Conservation (phyloP, 1,284 basidiomycete genomes). For the Jaminaea rosea region DNA sequence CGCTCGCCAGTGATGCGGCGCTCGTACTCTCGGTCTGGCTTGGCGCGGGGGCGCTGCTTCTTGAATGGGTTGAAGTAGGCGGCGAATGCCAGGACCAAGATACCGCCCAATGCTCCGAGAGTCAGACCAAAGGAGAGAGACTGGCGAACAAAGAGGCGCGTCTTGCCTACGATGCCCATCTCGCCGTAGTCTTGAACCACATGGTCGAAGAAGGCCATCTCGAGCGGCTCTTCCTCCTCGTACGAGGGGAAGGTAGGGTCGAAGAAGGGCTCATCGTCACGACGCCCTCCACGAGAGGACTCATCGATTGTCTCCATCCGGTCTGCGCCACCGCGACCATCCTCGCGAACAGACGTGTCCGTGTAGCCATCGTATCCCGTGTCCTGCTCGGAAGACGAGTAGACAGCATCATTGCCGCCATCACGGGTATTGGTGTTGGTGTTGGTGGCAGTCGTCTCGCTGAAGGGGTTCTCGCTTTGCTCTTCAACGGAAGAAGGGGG, state of each 20-base stretch:
- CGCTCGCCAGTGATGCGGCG: slow-evolving; percentile 44
- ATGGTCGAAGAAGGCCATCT: slow-evolving; percentile 44
- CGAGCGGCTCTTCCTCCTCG: slow-evolving; percentile 24
- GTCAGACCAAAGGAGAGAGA: slow-evolving; percentile 27
- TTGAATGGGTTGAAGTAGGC: slow-evolving; percentile 42
- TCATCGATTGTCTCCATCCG: slow-evolving; percentile 9
- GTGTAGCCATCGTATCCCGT: no score
- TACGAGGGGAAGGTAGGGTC: slow-evolving; percentile 28
- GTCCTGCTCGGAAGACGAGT: no score
- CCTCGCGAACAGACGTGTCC: no score
- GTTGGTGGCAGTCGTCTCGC: no score
- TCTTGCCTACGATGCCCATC: slow-evolving; percentile 23
- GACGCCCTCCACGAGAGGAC: slow-evolving; percentile 8
- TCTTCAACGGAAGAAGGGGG: slow-evolving; percentile 1
- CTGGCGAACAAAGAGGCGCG: slow-evolving; percentile 35
- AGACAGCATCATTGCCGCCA: no score
- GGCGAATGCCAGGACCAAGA: slow-evolving; percentile 28
- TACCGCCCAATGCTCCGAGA: slow-evolving; percentile 16
- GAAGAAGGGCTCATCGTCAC: slow-evolving; percentile 22
- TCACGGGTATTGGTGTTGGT: no score
- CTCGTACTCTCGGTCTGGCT: slow-evolving; percentile 43
- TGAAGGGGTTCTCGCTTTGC: background rate
- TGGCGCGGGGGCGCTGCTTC: slow-evolving; percentile 27
- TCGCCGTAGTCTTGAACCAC: slow-evolving; percentile 38
- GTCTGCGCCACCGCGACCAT: slow-evolving; percentile 18